These are phyloP conservation scores for Zanthoxylum bungeanum DNA, from an alignment of 345 rosid species.

Conservation along the genomic window DNA sequence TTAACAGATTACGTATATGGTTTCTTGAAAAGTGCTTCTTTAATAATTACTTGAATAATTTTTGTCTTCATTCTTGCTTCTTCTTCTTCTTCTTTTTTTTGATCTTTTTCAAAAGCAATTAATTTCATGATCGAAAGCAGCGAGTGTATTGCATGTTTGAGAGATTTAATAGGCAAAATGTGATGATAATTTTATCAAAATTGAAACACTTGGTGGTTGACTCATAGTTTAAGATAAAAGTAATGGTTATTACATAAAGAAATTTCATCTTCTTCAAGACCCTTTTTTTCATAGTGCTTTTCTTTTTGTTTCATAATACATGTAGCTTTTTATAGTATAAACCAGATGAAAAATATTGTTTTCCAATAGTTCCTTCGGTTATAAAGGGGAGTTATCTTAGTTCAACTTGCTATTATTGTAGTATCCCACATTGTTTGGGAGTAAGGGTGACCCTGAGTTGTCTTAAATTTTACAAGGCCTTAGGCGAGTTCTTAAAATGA, in stretches of 20 bases:
- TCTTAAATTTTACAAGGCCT: no score
- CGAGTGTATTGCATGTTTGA: background rate
- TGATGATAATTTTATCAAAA: background rate
- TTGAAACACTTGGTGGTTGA: slow-evolving; percentile 14
- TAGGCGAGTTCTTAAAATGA: no score
- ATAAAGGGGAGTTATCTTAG: no score
- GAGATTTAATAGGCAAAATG: background rate
- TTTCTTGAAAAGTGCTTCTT: background rate
- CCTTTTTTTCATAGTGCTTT: no score
- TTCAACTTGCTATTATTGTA: no score
- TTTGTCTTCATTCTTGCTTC: background rate
- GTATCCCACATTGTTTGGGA: no score
- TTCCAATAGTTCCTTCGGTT: no score
- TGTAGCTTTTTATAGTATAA: no score
- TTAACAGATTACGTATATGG: background rate
- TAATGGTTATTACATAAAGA: slow-evolving; percentile 15
- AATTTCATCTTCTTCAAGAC: slow-evolving; percentile 12
- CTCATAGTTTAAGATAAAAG: slow-evolving; percentile 10
- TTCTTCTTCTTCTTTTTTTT: background rate
- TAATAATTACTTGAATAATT: background rate
- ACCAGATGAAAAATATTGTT: no score
- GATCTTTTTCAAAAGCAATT: slow-evolving; percentile 2
- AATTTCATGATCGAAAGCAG: slow-evolving; percentile 5
- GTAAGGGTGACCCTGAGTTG: no score
- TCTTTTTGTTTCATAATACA: no score